Evolutionary conservation across 2,329 filamentous ascomycete genomes (phyloP), one percentile per base, ranked within the genome.

Genomic region (Colletotrichum sp.): DNA sequence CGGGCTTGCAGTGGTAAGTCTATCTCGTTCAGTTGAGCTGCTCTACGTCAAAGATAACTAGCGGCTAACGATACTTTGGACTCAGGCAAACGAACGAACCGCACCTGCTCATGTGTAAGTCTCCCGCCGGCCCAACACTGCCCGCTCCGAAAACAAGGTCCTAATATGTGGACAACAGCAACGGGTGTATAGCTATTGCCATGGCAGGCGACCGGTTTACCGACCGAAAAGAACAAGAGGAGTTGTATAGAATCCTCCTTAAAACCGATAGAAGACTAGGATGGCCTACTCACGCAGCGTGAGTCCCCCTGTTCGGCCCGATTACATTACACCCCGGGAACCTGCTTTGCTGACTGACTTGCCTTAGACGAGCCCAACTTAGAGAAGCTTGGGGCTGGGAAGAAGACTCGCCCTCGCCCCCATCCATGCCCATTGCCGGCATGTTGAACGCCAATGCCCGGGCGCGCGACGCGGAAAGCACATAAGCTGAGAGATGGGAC

Each of bases 191-290:
- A 1, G 80, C 81, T 7, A 81, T 82, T 2, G 79, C 80, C 1
- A 81, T 82, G 80, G 81, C 80, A 4, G 85, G 85, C 8, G 86
- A 87, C 70, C 81, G 84, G 26, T 87, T 87, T 66, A 80, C 79
- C 4, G 80, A 83, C 8, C 77, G 79, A 8, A 77, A 76, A 15
- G 85, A 86, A 69, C 85, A 87, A 60, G 80, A 85, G 61, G 84
- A 83, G 10, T 75, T 87, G 9, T 79, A 85, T 8, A 78, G 80
- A 5, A 79, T 87, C 8, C 77, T 87, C 36, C 74, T 79, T 13
- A 82, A 80, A 28, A 84, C 83, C 12, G 81, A 82, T 26, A 77
- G 69, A 6, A 76, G 80, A 21, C 78, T 80, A 8, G 81, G 78
- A 2, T 82, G 81, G 80, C 80, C 81, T 1, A 82, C 80, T 21